These are phyloP conservation scores for Quercus phellos DNA, from an alignment of 331 rosid species.

Conservation along the genomic window DNA sequence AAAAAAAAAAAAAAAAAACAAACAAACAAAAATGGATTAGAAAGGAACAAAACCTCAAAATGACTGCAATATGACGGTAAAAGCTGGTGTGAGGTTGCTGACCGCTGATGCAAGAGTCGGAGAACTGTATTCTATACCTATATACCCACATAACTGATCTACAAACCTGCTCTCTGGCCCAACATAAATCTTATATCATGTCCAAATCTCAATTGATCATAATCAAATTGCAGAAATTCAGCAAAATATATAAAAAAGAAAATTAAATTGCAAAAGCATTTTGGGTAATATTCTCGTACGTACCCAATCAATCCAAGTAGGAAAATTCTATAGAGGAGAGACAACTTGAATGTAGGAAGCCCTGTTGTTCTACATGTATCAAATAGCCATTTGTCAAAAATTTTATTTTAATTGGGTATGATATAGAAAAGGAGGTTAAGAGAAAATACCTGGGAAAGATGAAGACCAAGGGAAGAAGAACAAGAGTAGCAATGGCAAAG, in stretches of 20 bases:
- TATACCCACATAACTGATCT: conserved; percentile 29
- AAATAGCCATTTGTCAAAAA: not conserved
- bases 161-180: conserved; percentile 20
- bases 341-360: conserved; percentile 38
- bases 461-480: conserved; percentile 20
- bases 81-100: conserved; percentile 47
- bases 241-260: too few relatives aligned
- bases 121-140: conserved; percentile 38
- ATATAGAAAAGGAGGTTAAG: not conserved
- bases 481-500: conserved; percentile 8
- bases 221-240: conserved; percentile 1
- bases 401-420: too few relatives aligned
- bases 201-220: too few relatives aligned
- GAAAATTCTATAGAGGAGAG: conserved; percentile 34
- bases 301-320: conserved; percentile 50
- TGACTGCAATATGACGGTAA: conserved; percentile 44
- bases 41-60: conserved; percentile 34
- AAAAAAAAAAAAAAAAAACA: not conserved
- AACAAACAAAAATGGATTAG: not conserved
- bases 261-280: not conserved
- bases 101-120: conserved; percentile 44
- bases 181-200: too few relatives aligned
- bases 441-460: not conserved
- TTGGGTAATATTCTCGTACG: not conserved
- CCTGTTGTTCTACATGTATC: conserved; percentile 25